Percentiles rank a stretch among this genome's conserved stretches.
Evolutionary conservation across 2,329 filamentous ascomycete species (phyloP).

Genomic region (Huntiella savannae): DNA sequence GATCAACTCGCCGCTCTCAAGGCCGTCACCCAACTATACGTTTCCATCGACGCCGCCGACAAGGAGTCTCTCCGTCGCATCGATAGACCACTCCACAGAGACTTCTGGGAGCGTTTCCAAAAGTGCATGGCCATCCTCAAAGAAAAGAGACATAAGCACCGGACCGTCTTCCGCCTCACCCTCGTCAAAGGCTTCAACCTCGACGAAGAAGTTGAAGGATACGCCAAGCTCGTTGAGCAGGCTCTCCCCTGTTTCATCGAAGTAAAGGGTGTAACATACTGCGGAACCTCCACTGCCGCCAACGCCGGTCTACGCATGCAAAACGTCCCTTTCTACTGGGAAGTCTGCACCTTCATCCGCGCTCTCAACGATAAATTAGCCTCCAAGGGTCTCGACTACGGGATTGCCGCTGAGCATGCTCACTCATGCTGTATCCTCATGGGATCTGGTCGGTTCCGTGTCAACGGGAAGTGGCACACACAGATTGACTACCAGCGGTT

Average conservation of each 20-base stretch:
- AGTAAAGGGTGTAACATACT: slow-evolving; percentile 93
- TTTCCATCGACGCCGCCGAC: slow-evolving; percentile 89
- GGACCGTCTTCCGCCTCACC: slow-evolving; percentile 86
- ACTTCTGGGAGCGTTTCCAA: slow-evolving; percentile 95
- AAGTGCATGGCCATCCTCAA: slow-evolving; percentile 77
- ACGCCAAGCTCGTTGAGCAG: slow-evolving; percentile 71
- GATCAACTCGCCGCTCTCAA: slow-evolving; percentile 67
- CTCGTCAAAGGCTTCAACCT: slow-evolving; percentile 97
- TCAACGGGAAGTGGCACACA: slow-evolving; percentile 71
- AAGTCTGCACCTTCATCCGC: slow-evolving; percentile 66
- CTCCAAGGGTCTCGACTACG: slow-evolving; percentile 57
- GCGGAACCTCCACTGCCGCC: slow-evolving; percentile 70
- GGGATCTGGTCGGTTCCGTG: slow-evolving; percentile 61
- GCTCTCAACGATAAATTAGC: slow-evolving; percentile 52
- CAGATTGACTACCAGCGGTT: slow-evolving; percentile 79
- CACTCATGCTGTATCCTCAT: slow-evolving; percentile 87
- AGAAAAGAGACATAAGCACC: slow-evolving; percentile 64
- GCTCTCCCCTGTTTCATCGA: slow-evolving; percentile 85
- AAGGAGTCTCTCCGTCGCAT: slow-evolving; percentile 73
- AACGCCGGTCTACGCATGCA: slow-evolving; percentile 86
- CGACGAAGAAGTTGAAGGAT: slow-evolving; percentile 78
- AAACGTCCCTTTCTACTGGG: slow-evolving; percentile 91
- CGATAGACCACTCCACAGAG: slow-evolving; percentile 77
- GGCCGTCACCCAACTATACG: slow-evolving; percentile 86
- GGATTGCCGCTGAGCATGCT: slow-evolving; percentile 84